phyloP scores from a whole-genome alignment of 106 monocot genomes.

The Alisma plantagoaquatica region DNA sequence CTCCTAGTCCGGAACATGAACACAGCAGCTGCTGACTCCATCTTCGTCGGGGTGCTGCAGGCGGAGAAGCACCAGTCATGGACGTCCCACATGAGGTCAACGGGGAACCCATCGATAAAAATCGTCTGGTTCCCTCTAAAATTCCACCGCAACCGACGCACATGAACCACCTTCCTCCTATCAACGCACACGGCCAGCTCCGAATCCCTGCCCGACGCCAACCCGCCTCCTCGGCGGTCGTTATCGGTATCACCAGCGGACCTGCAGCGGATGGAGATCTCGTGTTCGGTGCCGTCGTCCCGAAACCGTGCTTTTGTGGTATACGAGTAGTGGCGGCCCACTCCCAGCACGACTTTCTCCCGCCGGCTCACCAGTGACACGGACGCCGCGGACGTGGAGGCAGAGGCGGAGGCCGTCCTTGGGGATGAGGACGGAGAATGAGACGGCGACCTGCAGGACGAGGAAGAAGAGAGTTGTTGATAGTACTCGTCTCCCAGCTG shows the following conservation, averaged over 20 bases:
- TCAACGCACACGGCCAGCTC: constrained; percentile 65
- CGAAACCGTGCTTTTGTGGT: constrained; percentile 31
- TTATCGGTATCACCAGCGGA: too few species aligned
- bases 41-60: background rate
- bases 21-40: constrained; percentile 11
- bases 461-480: background rate
- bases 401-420: background rate
- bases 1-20: constrained; percentile 55
- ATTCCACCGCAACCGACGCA: constrained; percentile 48
- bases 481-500: constrained; percentile 27
- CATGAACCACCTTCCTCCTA: constrained; percentile 55
- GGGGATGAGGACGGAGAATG: constrained; percentile 1
- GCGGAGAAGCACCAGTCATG: constrained; percentile 43
- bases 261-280: constrained; percentile 40
- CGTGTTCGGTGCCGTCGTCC: constrained; percentile 33
- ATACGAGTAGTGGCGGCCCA: background rate
- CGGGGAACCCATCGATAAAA: constrained; percentile 57
- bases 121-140: constrained; percentile 69
- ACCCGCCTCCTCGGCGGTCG: too few species aligned
- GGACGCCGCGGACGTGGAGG: constrained; percentile 9
- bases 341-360: constrained; percentile 31
- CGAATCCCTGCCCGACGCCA: constrained; percentile 19
- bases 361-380: constrained; percentile 19
- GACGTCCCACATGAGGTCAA: constrained; percentile 86
- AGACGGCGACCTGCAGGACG: background rate